phyloP scores from a whole-genome alignment of 805 yeast genomes.

The Metschnikowia noctiluminum region DNA sequence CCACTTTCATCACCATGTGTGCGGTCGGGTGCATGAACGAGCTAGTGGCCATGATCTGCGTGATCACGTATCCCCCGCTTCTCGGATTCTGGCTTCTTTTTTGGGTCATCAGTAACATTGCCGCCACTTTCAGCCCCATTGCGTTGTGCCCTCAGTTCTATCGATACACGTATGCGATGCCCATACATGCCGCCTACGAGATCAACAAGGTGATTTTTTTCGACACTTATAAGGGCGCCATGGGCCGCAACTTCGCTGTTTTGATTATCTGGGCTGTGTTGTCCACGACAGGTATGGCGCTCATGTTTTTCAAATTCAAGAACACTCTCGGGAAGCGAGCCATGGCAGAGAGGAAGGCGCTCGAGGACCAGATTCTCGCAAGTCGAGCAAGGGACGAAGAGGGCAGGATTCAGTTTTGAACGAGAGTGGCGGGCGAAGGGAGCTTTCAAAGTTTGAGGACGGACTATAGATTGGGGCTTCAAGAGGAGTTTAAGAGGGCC shows the following conservation, averaged over 20 bases:
- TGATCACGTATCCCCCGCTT: slow-evolving; percentile 56
- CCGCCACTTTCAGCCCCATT: slow-evolving; percentile 67
- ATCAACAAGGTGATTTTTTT: slow-evolving; percentile 57
- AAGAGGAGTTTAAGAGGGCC: too few relatives aligned
- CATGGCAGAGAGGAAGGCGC: slow-evolving; percentile 13
- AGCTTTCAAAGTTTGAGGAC: too few relatives aligned
- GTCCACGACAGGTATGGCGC: slow-evolving; percentile 42
- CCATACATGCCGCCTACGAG: slow-evolving; percentile 64
- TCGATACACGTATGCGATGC: slow-evolving; percentile 65
- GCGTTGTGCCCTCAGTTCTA: slow-evolving; percentile 56
- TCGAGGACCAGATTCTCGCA: slow-evolving; percentile 12
- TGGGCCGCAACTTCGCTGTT: slow-evolving; percentile 62
- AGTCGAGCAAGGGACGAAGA: slow-evolving; percentile 7
- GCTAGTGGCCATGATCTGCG: slow-evolving; percentile 50
- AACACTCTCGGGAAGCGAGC: slow-evolving; percentile 30
- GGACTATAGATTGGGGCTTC: too few relatives aligned
- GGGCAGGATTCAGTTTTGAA: slow-evolving; percentile 8
- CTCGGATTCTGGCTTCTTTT: slow-evolving; percentile 69
- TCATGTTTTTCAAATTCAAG: slow-evolving; percentile 43
- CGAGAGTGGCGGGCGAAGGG: too few relatives aligned
- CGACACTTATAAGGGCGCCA: slow-evolving; percentile 50
- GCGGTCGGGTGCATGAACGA: slow-evolving; percentile 79
- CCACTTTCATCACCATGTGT: slow-evolving; percentile 62
- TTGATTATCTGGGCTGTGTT: slow-evolving; percentile 59
- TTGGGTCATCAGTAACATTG: slow-evolving; percentile 66